A percentile compares a stretch with the other conserved stretches of the same genome.
phyloP scores from a whole-genome alignment of 805 yeast species.

The Kodamaea sagamina region DNA sequence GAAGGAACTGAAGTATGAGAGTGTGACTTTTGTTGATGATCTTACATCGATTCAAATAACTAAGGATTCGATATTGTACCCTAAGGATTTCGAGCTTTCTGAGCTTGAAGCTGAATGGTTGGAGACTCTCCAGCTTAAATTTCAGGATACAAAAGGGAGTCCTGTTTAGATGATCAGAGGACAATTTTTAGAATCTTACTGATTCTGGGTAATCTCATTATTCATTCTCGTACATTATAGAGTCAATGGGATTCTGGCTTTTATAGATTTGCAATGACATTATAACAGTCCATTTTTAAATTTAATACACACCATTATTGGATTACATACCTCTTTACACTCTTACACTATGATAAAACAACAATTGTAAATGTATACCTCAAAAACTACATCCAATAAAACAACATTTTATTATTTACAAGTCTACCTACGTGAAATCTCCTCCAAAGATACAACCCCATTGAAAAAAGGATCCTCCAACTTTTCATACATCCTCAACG shows the following conservation, averaged over 20 bases:
- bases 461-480: conserved; percentile 49
- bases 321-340: too few species aligned
- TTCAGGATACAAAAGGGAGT: not conserved
- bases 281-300: too few species aligned
- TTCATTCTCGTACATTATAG: too few species aligned
- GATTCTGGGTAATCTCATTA: too few species aligned
- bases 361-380: too few species aligned
- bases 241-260: too few species aligned
- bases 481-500: conserved; percentile 55
- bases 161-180: too few species aligned
- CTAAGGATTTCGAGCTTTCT: conserved; percentile 24
- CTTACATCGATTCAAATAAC: conserved; percentile 21
- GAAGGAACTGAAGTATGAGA: conserved; percentile 9
- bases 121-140: conserved; percentile 15
- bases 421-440: conserved; percentile 27
- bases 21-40: conserved; percentile 18
- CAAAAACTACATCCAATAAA: too few species aligned
- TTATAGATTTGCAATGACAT: too few species aligned
- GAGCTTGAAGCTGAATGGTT: conserved; percentile 33
- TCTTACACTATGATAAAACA: too few species aligned
- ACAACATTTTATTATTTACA: not conserved
- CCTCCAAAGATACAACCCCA: conserved; percentile 64
- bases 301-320: too few species aligned
- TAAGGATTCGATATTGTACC: conserved; percentile 21
- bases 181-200: too few species aligned